Percentiles rank a stretch among this genome's conserved stretches.
Evolutionary conservation across 108 stramenopile genomes (phyloP).

Genomic region (Seminavis robusta): DNA sequence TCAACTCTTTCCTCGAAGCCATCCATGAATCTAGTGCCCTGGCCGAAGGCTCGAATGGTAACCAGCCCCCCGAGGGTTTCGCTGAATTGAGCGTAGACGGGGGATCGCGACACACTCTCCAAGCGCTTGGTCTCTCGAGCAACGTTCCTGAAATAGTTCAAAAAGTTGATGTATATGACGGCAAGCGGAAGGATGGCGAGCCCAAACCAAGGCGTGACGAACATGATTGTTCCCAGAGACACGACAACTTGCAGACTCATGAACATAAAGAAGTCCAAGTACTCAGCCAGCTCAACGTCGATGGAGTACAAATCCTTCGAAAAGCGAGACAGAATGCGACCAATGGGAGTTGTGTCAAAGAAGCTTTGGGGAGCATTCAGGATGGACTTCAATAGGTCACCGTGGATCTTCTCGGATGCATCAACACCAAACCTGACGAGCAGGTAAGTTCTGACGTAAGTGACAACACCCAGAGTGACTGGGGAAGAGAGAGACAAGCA

Average conservation of each 20-base stretch:
- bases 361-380: constrained; percentile 83
- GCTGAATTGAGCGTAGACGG: constrained; percentile 92
- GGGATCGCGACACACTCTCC: constrained; percentile 85
- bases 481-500: too few relatives aligned
- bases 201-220: constrained; percentile 45
- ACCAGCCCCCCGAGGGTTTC: constrained; percentile 89
- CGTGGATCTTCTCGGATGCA: constrained; percentile 53
- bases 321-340: constrained; percentile 84
- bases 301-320: constrained; percentile 72
- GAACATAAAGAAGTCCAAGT: constrained; percentile 32
- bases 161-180: constrained; percentile 50
- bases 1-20: constrained; percentile 63
- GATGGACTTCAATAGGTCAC: constrained; percentile 52
- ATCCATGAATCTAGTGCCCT: constrained; percentile 36
- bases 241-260: constrained; percentile 30
- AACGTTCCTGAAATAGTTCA: constrained; percentile 72
- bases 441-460: constrained; percentile 49
- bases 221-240: constrained; percentile 36
- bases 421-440: constrained; percentile 62
- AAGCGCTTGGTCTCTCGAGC: constrained; percentile 80
- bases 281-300: constrained; percentile 53
- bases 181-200: constrained; percentile 32
- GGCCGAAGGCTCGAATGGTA: constrained; percentile 88
- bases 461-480: constrained; percentile 39
- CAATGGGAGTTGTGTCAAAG: constrained; percentile 92